These are phyloP conservation scores for Erythrophleum fordii DNA, from an alignment of 306 rosid species.

Conservation along the genomic window DNA sequence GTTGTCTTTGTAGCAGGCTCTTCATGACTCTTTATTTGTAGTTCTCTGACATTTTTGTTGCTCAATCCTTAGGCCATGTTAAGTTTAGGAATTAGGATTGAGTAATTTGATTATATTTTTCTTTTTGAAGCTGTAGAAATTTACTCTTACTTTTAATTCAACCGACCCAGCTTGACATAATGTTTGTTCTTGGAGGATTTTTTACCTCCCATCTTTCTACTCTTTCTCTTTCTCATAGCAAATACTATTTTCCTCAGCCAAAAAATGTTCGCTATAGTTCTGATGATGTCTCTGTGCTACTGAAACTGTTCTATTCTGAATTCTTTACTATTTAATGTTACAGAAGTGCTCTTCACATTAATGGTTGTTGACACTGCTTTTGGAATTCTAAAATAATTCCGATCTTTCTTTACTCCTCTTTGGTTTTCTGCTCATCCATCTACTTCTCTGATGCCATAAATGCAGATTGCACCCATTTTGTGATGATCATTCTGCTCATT, in stretches of 20 bases:
- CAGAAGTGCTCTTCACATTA: slow-evolving; percentile 12
- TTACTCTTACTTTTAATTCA: neutral
- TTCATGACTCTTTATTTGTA: neutral
- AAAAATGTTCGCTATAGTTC: neutral
- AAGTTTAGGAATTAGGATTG: neutral
- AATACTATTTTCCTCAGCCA: neutral
- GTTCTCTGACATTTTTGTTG: neutral
- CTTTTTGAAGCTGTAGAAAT: neutral
- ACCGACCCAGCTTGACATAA: neutral
- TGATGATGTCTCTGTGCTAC: too few species aligned
- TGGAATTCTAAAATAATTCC: neutral
- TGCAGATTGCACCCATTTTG: slow-evolving; percentile 13
- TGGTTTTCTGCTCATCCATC: slow-evolving; percentile 10
- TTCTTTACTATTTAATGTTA: neutral
- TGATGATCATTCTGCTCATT: neutral
- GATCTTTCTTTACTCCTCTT: neutral
- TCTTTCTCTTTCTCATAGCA: neutral
- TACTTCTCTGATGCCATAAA: slow-evolving; percentile 10
- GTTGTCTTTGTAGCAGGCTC: slow-evolving; percentile 32
- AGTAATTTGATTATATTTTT: neutral
- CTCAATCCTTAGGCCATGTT: neutral
- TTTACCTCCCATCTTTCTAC: neutral
- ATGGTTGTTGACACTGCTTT: slow-evolving; percentile 10
- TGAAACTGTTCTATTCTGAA: too few species aligned
- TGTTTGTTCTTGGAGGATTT: neutral